Percentiles rank a stretch among this genome's conserved stretches.
Evolutionary conservation across 176 grass and related monocot species (phyloP).

Genomic region (Tillandsia leiboldiana): DNA sequence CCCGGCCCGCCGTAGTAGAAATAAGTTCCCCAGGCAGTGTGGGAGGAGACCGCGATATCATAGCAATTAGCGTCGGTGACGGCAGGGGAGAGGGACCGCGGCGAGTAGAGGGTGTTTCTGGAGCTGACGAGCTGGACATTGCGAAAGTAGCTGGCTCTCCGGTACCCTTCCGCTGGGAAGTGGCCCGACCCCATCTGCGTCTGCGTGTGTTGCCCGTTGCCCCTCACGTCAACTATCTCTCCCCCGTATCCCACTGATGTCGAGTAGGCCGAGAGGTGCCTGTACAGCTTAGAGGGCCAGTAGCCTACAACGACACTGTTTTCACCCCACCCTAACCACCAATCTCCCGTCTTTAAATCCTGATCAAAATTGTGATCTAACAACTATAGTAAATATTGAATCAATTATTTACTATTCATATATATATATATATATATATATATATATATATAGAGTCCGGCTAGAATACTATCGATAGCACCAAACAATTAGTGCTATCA

Average conservation of each 20-base stretch:
- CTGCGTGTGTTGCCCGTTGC: slow-evolving; percentile 4
- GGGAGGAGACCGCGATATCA: not conserved
- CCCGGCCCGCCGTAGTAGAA: slow-evolving; percentile 9
- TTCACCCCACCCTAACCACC: slow-evolving; percentile 2
- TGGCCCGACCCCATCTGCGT: slow-evolving; percentile 12
- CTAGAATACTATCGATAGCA: too few species aligned
- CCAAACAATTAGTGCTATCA: too few species aligned
- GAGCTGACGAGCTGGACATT: not conserved
- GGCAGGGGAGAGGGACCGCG: not conserved
- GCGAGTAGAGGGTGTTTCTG: not conserved
- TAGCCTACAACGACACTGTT: slow-evolving; percentile 1
- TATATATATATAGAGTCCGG: too few species aligned
- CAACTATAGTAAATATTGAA: too few species aligned
- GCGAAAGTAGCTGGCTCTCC: slow-evolving; percentile 9
- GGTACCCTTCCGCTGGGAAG: slow-evolving; percentile 1
- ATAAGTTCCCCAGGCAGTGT: not conserved
- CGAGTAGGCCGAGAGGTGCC: not conserved
- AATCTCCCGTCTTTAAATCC: slow-evolving; percentile 9
- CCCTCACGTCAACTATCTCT: slow-evolving; percentile 3
- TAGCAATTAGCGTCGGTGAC: slow-evolving; percentile 2
- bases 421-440: too few species aligned
- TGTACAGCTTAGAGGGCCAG: slow-evolving; percentile 12
- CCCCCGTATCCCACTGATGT: slow-evolving; percentile 11
- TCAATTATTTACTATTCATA: too few species aligned
- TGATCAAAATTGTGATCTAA: not conserved